Evolutionary conservation across 2,329 filamentous ascomycete genomes (phyloP).

Genomic region (Aspergillus pseudoviridinutans): DNA sequence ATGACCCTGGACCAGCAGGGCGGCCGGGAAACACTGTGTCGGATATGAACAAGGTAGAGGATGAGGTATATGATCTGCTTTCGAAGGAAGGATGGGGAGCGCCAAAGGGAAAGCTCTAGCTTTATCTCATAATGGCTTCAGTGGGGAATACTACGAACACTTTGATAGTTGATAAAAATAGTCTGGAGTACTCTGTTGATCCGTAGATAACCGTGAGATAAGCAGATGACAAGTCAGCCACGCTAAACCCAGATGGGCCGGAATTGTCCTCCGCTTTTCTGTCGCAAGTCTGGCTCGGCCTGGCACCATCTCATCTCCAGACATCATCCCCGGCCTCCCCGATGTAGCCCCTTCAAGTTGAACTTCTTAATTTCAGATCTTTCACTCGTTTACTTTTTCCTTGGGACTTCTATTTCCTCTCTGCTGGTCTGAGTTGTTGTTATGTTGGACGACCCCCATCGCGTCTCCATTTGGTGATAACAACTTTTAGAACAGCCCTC

Average conservation of each 20-base stretch:
- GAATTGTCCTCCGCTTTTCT: background rate
- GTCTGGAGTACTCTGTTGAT: background rate
- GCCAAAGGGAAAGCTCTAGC: conserved; percentile 20
- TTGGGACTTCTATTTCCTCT: conserved; percentile 7
- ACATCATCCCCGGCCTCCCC: background rate
- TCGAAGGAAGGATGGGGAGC: conserved; percentile 48
- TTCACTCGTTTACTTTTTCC: conserved; percentile 1
- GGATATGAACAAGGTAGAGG: conserved; percentile 37
- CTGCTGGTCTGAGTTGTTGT: conserved; percentile 23
- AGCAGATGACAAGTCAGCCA: background rate
- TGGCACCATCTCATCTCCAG: background rate
- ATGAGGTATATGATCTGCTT: conserved; percentile 51
- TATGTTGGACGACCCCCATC: conserved; percentile 20
- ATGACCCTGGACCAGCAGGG: conserved; percentile 52
- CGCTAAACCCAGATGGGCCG: background rate
- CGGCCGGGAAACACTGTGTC: conserved; percentile 46
- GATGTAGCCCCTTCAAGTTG: background rate
- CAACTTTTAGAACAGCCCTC: conserved; percentile 1
- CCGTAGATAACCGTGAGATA: background rate
- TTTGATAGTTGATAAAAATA: background rate
- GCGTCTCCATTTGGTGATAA: conserved; percentile 10
- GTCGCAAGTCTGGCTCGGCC: background rate
- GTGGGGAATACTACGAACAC: background rate
- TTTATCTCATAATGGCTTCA: conserved; percentile 1
- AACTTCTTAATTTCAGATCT: background rate